phyloP scores from a whole-genome alignment of 306 rosid species.

The Dalbergia cultrata region DNA sequence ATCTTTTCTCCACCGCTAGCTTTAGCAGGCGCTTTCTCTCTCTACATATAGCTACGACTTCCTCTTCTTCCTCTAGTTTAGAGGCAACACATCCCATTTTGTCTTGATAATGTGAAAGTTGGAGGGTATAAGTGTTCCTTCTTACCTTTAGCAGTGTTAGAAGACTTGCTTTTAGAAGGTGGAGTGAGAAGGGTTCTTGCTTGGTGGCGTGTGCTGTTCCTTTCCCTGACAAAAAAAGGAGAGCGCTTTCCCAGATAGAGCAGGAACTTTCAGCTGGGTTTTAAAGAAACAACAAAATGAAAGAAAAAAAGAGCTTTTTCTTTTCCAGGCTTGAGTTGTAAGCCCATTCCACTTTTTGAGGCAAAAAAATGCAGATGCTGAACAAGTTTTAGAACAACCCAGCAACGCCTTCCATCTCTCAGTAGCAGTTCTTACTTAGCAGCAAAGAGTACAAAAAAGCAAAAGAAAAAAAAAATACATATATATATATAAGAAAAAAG shows the following conservation, averaged over 20 bases:
- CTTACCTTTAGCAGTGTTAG: constrained; percentile 35
- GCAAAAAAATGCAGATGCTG: constrained; percentile 40
- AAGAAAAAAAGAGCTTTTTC: constrained; percentile 48
- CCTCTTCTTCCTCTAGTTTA: constrained; percentile 92
- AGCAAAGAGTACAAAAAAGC: neutral
- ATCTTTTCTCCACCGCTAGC: constrained; percentile 85
- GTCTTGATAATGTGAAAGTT: neutral
- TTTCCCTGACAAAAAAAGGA: constrained; percentile 61
- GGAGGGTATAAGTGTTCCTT: constrained; percentile 12
- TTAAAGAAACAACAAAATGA: constrained; percentile 35
- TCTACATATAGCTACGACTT: constrained; percentile 80
- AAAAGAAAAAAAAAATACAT: neutral
- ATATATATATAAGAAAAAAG: neutral
- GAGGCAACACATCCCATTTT: constrained; percentile 95
- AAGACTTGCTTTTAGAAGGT: constrained; percentile 43
- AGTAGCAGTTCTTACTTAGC: neutral
- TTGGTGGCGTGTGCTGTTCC: constrained; percentile 57
- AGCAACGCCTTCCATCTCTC: constrained; percentile 46
- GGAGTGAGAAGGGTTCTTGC: constrained; percentile 53
- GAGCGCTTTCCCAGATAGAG: constrained; percentile 52
- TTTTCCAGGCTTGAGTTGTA: constrained; percentile 35
- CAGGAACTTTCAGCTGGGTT: constrained; percentile 49
- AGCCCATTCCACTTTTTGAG: constrained; percentile 51
- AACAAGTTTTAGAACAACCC: constrained; percentile 44
- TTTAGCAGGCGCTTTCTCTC: constrained; percentile 85